Evolutionary conservation across 2,329 filamentous ascomycete genomes (phyloP).

Genomic region (Pyricularia grisea): DNA sequence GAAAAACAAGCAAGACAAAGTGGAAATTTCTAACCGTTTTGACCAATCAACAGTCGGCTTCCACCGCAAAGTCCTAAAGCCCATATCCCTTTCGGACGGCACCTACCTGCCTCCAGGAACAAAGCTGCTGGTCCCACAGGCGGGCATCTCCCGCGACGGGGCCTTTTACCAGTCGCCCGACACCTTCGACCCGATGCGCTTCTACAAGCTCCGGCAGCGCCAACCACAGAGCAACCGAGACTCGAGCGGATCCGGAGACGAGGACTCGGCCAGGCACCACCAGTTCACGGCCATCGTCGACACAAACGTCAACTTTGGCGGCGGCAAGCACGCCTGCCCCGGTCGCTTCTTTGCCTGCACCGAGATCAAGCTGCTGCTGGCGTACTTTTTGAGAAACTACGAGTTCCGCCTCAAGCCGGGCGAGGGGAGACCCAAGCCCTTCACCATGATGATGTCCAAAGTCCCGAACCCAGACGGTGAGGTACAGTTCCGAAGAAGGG

Average conservation of each 20-base stretch:
- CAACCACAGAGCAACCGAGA: neutral
- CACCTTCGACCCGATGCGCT: slow-evolving; percentile 38
- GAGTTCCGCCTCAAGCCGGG: slow-evolving; percentile 30
- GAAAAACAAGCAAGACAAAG: neutral
- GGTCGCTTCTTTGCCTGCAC: slow-evolving; percentile 38
- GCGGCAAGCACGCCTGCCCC: slow-evolving; percentile 37
- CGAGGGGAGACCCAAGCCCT: slow-evolving; percentile 26
- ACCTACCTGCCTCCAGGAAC: slow-evolving; percentile 32
- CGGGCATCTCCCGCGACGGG: slow-evolving; percentile 30
- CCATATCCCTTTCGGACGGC: slow-evolving; percentile 34
- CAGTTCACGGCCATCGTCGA: slow-evolving; percentile 33
- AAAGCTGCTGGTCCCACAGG: slow-evolving; percentile 29
- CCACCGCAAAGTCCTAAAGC: slow-evolving; percentile 34
- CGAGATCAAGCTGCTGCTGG: slow-evolving; percentile 34
- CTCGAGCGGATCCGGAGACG: slow-evolving; percentile 19
- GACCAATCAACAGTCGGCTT: slow-evolving; percentile 25
- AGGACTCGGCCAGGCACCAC: slow-evolving; percentile 19
- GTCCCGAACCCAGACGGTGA: slow-evolving; percentile 29
- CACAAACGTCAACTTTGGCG: slow-evolving; percentile 35
- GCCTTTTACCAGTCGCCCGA: slow-evolving; percentile 29
- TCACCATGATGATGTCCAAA: slow-evolving; percentile 32
- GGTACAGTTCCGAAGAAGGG: slow-evolving; percentile 27
- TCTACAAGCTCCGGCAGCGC: slow-evolving; percentile 31
- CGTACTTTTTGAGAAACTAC: slow-evolving; percentile 31
- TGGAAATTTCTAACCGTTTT: slow-evolving; percentile 10